Percentiles rank a stretch among this genome's conserved stretches.
These are phyloP conservation scores for Lipomyces sp. DNA, from an alignment of 805 yeast genomes.

Conservation along the genomic window DNA sequence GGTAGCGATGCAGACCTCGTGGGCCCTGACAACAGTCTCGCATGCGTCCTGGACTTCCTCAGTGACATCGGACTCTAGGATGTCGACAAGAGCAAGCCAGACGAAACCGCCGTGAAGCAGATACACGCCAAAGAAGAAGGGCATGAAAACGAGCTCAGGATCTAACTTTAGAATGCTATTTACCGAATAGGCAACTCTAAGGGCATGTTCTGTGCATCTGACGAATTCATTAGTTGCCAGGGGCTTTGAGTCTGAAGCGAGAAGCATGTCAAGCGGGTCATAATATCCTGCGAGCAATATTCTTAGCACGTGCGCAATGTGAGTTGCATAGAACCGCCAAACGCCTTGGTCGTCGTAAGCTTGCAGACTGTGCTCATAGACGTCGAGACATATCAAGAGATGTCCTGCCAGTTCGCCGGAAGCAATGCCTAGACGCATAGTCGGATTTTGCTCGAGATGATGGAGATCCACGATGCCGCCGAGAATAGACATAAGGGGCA, in stretches of 20 bases:
- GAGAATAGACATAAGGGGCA: conserved; percentile 46
- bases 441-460: conserved; percentile 41
- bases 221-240: conserved; percentile 37
- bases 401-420: conserved; percentile 20
- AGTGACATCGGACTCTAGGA: conserved; percentile 39
- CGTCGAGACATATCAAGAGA: conserved; percentile 20
- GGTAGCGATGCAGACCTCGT: conserved; percentile 44
- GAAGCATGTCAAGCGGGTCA: conserved; percentile 43
- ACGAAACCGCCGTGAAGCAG: conserved; percentile 42
- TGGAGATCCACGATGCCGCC: conserved; percentile 43
- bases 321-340: conserved; percentile 29
- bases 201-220: conserved; percentile 39
- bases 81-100: conserved; percentile 40
- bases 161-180: conserved; percentile 40
- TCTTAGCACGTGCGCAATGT: conserved; percentile 39
- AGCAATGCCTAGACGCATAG: conserved; percentile 19
- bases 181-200: conserved; percentile 40
- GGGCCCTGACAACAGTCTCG: conserved; percentile 44
- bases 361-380: conserved; percentile 9
- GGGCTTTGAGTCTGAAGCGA: conserved; percentile 34
- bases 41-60: conserved; percentile 40
- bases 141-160: conserved; percentile 43
- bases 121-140: conserved; percentile 44
- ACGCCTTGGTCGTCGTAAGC: conserved; percentile 17
- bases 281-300: conserved; percentile 41